Conservation (phyloP, 768 basidiomycete species). For the Phaffia tasmanica region DNA sequence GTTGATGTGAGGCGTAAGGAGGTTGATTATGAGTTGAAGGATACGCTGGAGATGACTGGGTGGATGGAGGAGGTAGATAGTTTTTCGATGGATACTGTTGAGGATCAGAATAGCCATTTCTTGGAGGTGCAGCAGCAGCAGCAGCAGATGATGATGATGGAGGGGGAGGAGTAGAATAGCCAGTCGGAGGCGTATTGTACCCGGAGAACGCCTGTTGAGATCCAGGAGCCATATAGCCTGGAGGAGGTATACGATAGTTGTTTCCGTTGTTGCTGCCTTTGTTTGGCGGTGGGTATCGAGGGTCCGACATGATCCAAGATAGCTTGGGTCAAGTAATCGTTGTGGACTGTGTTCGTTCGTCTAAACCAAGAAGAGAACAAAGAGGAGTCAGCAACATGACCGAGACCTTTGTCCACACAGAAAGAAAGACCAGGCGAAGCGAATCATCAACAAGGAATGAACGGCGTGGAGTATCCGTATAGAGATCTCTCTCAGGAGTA, state of each 20-base stretch:
- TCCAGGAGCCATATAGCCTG: not conserved
- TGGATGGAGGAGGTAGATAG: not conserved
- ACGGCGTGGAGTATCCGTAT: not conserved
- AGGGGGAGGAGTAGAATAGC: conserved; percentile 7
- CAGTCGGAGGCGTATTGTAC: conserved; percentile 1
- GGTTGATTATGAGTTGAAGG: not conserved
- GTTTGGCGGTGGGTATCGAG: conserved; percentile 1
- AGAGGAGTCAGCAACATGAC: not conserved
- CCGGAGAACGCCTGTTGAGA: conserved; percentile 9
- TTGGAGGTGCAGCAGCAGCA: no score
- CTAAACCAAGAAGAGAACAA: not conserved
- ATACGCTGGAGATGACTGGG: not conserved
- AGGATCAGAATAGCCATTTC: no score
- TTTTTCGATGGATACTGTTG: no score
- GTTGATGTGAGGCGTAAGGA: not conserved
- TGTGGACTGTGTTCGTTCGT: no score
- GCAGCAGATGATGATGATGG: not conserved
- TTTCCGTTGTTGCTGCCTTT: not conserved
- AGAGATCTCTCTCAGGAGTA: conserved; percentile 18
- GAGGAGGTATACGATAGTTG: not conserved
- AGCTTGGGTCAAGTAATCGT: not conserved
- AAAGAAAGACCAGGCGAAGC: not conserved
- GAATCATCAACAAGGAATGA: not conserved
- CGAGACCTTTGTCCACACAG: not conserved
- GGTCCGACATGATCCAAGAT: conserved; percentile 12